Conservation (phyloP, 371 early-diverging fungal species). For the Circinella minor region DNA sequence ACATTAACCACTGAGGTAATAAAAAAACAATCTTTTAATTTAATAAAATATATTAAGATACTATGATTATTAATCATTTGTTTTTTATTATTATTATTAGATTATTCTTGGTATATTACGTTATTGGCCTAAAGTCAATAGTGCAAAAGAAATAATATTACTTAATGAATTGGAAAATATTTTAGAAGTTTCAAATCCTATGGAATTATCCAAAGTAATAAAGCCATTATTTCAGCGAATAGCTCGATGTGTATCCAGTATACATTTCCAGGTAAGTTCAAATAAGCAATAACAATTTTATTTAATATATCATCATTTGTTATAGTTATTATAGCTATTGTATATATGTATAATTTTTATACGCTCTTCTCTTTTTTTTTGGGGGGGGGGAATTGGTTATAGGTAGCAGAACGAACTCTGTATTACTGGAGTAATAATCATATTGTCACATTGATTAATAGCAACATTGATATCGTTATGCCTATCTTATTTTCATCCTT, state of each 20-base stretch:
- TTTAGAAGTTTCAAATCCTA: slow-evolving; percentile 90
- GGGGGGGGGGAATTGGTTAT: neutral
- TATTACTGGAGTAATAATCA: slow-evolving; percentile 98
- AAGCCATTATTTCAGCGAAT: slow-evolving; percentile 91
- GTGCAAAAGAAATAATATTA: slow-evolving; percentile 98
- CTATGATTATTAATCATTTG: no score
- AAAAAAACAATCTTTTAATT: neutral
- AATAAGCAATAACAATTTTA: no score
- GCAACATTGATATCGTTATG: slow-evolving; percentile 84
- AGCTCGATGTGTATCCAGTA: slow-evolving; percentile 88
- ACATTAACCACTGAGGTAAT: slow-evolving; percentile 82
- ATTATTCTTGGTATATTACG: slow-evolving; percentile 86
- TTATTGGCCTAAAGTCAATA: slow-evolving; percentile 98
- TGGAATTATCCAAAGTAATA: slow-evolving; percentile 86
- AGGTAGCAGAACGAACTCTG: slow-evolving; percentile 90
- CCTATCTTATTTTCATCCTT: slow-evolving; percentile 94
- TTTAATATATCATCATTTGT: neutral
- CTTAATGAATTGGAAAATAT: slow-evolving; percentile 96
- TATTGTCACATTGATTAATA: slow-evolving; percentile 91
- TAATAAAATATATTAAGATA: no score
- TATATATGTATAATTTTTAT: neutral
- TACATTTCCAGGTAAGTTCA: slow-evolving; percentile 88
- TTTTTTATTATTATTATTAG: slow-evolving; percentile 33
- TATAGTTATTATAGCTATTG: neutral
- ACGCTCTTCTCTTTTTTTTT: no score